Base-by-base conservation (phyloP, 2,329 filamentous ascomycete species). In the Grosmannia clavigera region DNA sequence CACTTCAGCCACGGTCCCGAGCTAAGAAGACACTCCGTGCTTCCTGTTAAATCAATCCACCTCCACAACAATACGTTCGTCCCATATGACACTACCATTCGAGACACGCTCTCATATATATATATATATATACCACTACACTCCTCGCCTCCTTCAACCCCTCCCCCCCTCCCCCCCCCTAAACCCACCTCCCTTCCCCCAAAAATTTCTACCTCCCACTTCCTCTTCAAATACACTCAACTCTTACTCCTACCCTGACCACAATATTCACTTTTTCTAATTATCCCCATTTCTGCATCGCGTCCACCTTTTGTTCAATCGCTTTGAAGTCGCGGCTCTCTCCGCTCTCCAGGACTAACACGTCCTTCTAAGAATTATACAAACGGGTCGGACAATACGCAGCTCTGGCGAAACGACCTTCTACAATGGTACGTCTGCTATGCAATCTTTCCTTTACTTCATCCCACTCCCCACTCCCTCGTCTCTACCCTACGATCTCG, bases 1-100 rank as follows among this genome's bases (percentile, higher is more conserved):
- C 62, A 61, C 62, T 62, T 59, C 61, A 62, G 55, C 62, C 62
- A 64, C 63, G 55, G 50, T 51, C 58, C 51, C 35, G 43, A 57
- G 35, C 25, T 31, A 27, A 57, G 25, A 27, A 57, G 25, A 22
- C 14, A 19, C 43, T 46, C 33, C 48, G 48, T 52, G 29, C 50
- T n/a, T 43, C 35, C 50, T 58, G 14, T 60, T 54, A 53, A 56
- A 33, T 58, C 55, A 58, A 46, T 58, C 57, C 40, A 46, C 61
- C 58, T 64, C 62, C 61, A 60, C 61, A 63, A 59, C 60, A 60
- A 55, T 57, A 58, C 60, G 46, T 56, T 58, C 55, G 52, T 54
- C 51, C 55, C 62, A 57, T 60, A 55, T 52, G 57, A 55, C 59
- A 59, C 61, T 31, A 38, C 61, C 51, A 19, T 57, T 11, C 31